Conservation (phyloP, 139 green algal species). For the Picochlorum sp. region DNA sequence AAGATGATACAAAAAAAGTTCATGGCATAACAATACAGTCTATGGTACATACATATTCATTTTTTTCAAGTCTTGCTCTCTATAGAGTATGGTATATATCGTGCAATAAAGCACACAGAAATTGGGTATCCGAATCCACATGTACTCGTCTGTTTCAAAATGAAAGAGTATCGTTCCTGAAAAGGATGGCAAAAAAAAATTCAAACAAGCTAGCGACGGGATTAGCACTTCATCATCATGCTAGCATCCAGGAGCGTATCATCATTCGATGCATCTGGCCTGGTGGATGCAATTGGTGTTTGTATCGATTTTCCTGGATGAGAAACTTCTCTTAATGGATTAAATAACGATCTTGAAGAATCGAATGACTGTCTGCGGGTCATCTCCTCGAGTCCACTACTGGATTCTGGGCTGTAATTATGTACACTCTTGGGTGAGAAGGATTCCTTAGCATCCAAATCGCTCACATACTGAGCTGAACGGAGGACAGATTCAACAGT, state of each 20-base stretch:
- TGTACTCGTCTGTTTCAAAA: neutral
- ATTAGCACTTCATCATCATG: neutral
- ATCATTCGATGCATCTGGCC: neutral
- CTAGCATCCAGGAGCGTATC: neutral
- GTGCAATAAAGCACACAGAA: no score
- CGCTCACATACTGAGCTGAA: neutral
- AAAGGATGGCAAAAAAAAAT: neutral
- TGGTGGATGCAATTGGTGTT: neutral
- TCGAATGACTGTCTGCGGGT: neutral
- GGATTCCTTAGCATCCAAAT: neutral
- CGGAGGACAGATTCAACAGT: slow-evolving; percentile 4
- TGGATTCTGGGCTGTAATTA: neutral
- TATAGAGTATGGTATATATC: no score
- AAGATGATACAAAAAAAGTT: no score
- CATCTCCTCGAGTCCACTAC: neutral
- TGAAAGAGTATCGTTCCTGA: neutral
- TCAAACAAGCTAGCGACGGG: no score
- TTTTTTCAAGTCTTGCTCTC: no score
- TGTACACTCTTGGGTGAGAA: neutral
- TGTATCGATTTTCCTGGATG: no score
- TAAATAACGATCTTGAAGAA: neutral
- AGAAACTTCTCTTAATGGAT: neutral
- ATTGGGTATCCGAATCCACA: no score
- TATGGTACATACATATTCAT: no score
- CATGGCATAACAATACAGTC: no score